A percentile compares a stretch with the other conserved stretches of the same genome.
These are phyloP conservation scores for Simmondsia chinensis DNA, from an alignment of 148 eudicot genomes.

Conservation along the genomic window DNA sequence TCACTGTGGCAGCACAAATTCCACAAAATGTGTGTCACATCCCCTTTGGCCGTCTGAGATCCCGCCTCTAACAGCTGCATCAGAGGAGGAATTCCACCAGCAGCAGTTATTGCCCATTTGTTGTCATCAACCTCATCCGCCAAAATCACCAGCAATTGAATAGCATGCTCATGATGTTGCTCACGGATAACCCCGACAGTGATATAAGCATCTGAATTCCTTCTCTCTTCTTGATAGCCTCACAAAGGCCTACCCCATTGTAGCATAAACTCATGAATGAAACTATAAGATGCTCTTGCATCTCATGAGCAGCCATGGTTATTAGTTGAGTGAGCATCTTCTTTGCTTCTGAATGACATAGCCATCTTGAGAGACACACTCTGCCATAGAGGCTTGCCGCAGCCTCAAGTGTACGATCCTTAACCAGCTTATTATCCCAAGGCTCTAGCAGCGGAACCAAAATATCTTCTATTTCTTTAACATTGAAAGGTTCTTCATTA, in stretches of 20 bases:
- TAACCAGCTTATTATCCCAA: slow-evolving; percentile 52
- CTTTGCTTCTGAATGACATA: slow-evolving; percentile 55
- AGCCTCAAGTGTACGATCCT: slow-evolving; percentile 82
- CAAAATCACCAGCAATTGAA: slow-evolving; percentile 50
- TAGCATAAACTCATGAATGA: slow-evolving; percentile 58
- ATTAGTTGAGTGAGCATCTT: slow-evolving; percentile 55
- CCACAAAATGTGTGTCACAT: slow-evolving; percentile 54
- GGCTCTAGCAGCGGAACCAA: slow-evolving; percentile 48
- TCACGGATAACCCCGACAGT: slow-evolving; percentile 63
- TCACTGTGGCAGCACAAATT: slow-evolving; percentile 74
- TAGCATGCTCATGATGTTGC: slow-evolving; percentile 78
- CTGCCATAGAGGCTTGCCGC: slow-evolving; percentile 76
- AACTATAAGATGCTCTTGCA: slow-evolving; percentile 51
- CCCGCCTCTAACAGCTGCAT: slow-evolving; percentile 68
- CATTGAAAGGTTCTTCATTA: slow-evolving; percentile 43
- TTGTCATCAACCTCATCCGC: slow-evolving; percentile 71
- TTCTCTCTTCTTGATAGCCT: slow-evolving; percentile 66
- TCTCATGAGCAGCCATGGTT: slow-evolving; percentile 57
- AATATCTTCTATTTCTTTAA: slow-evolving; percentile 43
- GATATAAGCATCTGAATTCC: slow-evolving; percentile 76
- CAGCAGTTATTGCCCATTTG: slow-evolving; percentile 92
- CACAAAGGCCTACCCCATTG: slow-evolving; percentile 52
- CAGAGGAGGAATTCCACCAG: slow-evolving; percentile 88
- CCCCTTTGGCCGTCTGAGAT: slow-evolving; percentile 68
- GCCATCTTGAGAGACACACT: slow-evolving; percentile 30